Evolutionary conservation across 805 yeast species (phyloP), one percentile per base, ranked within the genome.

Genomic region (Cyberlindnera mrakii): DNA sequence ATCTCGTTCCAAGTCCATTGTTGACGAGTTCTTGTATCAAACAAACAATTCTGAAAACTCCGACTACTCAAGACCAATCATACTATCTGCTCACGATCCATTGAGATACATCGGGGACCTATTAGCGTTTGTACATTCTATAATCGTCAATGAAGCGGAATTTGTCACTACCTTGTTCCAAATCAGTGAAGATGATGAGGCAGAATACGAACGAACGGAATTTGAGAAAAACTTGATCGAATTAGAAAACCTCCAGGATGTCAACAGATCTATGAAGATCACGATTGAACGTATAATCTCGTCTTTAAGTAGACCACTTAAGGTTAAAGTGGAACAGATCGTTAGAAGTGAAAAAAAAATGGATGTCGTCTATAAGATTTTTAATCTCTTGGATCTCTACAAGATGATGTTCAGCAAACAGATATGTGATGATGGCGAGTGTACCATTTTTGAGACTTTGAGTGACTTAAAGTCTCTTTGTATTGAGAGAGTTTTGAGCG

Each of bases 131-230:
- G 73, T 89, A 2, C 97, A 93, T 58, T 77, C 90, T 2, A 73
- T 86, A 5, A 80, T 89, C 27, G 95, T 89, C 4, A 86, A 87
- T 63, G 99, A 93, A 61, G 73, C 80, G 33, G 99, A 93, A 57
- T 71, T 82, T 27, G 72, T 91, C 20, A 71, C 72, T 8, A 71
- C 80, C 16, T 63, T 91, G 40, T 80, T 91, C 43, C 72, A 72
- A 37, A 63, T 67, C 36, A 64, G 65, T 32, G 55, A 52, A 13
- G 40, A 41, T 5, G 29, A 16, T 15, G 42, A 37, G 10, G 37
- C 35, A n/a, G 46, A 40, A 17, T 51, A 49, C 14, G 57, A 53
- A 2, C 57, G 49, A 11, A 48, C 57, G 18, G 67, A 62, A 30
- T 60, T 68, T 35, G 65, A 70, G 40, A 47, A 32, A 51, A 60